Base-by-base conservation (phyloP, 805 yeast genomes). In the Starmerella sirachaensis region DNA sequence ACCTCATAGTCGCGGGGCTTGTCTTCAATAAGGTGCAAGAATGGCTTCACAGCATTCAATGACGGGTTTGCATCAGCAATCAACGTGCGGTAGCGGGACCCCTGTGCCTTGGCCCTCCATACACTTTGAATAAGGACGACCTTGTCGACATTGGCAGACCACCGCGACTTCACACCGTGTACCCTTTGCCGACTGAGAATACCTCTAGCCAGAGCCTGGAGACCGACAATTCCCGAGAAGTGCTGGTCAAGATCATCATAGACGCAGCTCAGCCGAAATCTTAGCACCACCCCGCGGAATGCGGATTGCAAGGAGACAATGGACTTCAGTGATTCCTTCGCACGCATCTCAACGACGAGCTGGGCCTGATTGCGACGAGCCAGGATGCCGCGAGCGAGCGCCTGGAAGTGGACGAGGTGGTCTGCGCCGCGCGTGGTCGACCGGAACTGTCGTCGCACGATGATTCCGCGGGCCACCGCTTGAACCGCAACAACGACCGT, bases 41-140 rank as follows among this genome's bases (percentile, higher is more conserved):
- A 91, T 40, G 74, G 76, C 49, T 75, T 70, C 18, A 91, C 76
- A 0, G 83, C 80, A 22, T 76, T 61, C 33, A 91, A 59, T 0
- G 93, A 80, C 0, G 97, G 96, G 50, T 80, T 77, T 26, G 68
- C 70, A 56, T 71, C 74, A 8, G 71, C 68, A 33, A 82, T 71
- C 40, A 91, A 62, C 2, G 81, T 71, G 42, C 69, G 70, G 58
- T 83, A 91, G 1, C 94, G 91, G 23, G 64, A 66, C 10, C 77
- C 77, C 41, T 78, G 77, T 38, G 73, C 69, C 47, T 68, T 65
- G 22, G 84, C 76, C 40, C 85, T 70, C 39, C 88, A 68, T 26
- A 65, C 64, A 33, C 84, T 76, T 60, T 91, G 98, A 13, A 86
- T 71, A 50, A 66, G 70, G 43, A 83, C 64, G 12, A 91, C 71